Conservation (phyloP, 73 alveolate genomes). For the Symbiodinium natans region DNA sequence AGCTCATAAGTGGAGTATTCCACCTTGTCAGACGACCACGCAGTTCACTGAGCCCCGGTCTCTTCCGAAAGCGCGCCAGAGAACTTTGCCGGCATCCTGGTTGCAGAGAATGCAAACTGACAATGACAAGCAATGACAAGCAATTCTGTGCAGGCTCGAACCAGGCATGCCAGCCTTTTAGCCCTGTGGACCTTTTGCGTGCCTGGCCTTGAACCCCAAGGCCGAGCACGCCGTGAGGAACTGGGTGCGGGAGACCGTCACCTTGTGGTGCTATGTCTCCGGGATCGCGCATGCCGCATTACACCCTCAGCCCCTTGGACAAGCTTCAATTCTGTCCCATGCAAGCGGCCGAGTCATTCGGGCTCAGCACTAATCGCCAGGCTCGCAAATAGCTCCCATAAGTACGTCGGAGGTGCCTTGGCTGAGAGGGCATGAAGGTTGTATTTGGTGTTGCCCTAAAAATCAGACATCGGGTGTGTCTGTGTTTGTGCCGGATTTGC, state of each 20-base stretch:
- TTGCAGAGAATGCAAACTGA: too few species aligned
- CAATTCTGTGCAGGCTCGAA: too few species aligned
- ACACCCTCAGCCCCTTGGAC: too few species aligned
- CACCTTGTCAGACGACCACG: neutral
- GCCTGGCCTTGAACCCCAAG: constrained; percentile 48
- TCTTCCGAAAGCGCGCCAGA: constrained; percentile 43
- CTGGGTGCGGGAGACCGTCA: constrained; percentile 70
- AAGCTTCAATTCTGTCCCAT: neutral
- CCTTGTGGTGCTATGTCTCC: neutral
- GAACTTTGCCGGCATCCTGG: constrained; percentile 64
- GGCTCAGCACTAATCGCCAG: constrained; percentile 87
- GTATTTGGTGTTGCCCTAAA: neutral
- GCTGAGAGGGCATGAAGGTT: neutral
- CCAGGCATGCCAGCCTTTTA: too few species aligned
- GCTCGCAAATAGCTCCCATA: constrained; percentile 70
- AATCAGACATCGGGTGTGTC: neutral
- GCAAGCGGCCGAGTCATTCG: constrained; percentile 53
- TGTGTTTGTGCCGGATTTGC: neutral
- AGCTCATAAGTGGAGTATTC: neutral
- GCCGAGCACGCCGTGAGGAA: constrained; percentile 66
- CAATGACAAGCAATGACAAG: neutral
- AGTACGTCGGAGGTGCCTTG: neutral
- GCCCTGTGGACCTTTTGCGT: neutral
- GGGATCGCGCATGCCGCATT: too few species aligned
- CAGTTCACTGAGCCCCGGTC: too few species aligned